Conservation (phyloP, 139 green algal species). For the Nannochloris sp. region DNA sequence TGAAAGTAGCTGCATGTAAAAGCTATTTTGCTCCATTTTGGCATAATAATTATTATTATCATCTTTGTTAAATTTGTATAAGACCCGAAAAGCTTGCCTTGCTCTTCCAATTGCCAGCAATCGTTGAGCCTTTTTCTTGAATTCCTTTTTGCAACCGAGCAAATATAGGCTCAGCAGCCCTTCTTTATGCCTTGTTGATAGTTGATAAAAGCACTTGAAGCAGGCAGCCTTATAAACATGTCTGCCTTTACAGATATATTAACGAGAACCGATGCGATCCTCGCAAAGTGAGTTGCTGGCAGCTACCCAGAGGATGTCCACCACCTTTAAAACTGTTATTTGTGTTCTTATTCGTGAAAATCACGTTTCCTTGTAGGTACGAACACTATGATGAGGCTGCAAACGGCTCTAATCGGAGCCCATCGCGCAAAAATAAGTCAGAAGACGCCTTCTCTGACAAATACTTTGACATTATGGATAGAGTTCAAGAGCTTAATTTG, state of each 20-base stretch:
- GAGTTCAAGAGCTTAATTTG: constrained; percentile 55
- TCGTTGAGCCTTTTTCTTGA: too few relatives aligned
- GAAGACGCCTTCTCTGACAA: constrained; percentile 63
- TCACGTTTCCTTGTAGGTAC: constrained; percentile 62
- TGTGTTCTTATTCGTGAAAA: too few relatives aligned
- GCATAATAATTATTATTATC: too few relatives aligned
- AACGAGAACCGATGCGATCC: constrained; percentile 4
- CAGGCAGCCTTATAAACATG: constrained; percentile 1
- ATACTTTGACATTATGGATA: constrained; percentile 44
- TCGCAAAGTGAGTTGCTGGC: constrained; percentile 19
- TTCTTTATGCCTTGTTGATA: too few relatives aligned
- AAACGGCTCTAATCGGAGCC: constrained; percentile 6
- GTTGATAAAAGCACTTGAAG: too few relatives aligned
- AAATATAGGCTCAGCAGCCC: too few relatives aligned
- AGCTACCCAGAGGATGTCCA: not conserved
- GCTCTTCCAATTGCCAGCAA: too few relatives aligned
- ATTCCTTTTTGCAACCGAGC: too few relatives aligned
- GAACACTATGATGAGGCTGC: constrained; percentile 55
- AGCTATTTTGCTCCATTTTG: too few relatives aligned
- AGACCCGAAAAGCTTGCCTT: too few relatives aligned
- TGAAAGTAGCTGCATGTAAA: too few relatives aligned
- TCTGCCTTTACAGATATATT: constrained; percentile 9
- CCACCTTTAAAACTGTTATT: not conserved
- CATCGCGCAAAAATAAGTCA: constrained; percentile 25
- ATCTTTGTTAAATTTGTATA: too few relatives aligned